Evolutionary conservation across 768 basidiomycete species (phyloP).

Genomic region (Flagelloscypha sp.): DNA sequence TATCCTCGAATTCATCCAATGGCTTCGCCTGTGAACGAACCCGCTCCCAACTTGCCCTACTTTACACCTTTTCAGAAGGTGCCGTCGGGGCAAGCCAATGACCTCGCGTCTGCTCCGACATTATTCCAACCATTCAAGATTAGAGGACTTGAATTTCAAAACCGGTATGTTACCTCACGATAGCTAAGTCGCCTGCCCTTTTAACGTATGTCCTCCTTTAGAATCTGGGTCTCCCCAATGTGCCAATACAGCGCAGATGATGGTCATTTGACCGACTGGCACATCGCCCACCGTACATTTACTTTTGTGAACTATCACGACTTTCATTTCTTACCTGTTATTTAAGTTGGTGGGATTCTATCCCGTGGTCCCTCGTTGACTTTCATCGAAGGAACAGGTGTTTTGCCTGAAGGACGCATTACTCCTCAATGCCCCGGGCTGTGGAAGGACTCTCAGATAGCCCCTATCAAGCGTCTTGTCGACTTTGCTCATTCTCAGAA

Average conservation of each 20-base stretch:
- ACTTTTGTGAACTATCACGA: constrained; percentile 18
- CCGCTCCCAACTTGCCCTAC: constrained; percentile 25
- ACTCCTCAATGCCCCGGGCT: constrained; percentile 42
- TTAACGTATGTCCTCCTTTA: background rate
- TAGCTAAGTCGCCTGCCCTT: background rate
- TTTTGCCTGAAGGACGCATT: constrained; percentile 36
- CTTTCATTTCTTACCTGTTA: constrained; percentile 6
- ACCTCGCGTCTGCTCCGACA: constrained; percentile 23
- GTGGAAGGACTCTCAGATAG: constrained; percentile 41
- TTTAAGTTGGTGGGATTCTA: constrained; percentile 48
- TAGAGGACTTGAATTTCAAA: constrained; percentile 43
- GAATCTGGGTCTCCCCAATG: constrained; percentile 39
- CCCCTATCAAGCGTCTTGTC: constrained; percentile 31
- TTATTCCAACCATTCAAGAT: constrained; percentile 52
- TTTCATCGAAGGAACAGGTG: constrained; percentile 46
- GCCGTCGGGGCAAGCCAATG: constrained; percentile 25
- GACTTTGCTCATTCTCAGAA: constrained; percentile 44
- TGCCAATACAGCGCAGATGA: constrained; percentile 54
- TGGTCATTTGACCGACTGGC: constrained; percentile 48
- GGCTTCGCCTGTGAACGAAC: too few species aligned
- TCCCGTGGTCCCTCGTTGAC: constrained; percentile 38
- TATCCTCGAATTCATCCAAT: too few species aligned
- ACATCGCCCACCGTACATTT: constrained; percentile 51
- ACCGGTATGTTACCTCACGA: too few species aligned
- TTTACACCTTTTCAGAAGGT: constrained; percentile 29